Evolutionary conservation across 2,329 filamentous ascomycete species (phyloP).

Genomic region (Beauveria asiatica): DNA sequence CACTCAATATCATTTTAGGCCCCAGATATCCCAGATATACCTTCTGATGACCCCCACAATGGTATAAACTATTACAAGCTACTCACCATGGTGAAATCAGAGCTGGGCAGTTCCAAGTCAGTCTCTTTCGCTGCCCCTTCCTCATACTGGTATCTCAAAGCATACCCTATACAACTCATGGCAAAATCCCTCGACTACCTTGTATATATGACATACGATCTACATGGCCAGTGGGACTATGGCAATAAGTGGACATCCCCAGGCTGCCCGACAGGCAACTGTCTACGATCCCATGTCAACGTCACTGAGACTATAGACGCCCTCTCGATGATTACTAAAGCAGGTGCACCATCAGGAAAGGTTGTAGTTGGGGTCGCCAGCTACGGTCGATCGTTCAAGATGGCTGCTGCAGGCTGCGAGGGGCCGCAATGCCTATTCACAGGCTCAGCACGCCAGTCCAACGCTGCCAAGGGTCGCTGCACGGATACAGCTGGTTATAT

Average conservation of each 20-base stretch:
- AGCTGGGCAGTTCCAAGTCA: neutral
- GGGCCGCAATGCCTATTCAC: slow-evolving; percentile 16
- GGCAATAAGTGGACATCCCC: slow-evolving; percentile 19
- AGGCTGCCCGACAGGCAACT: slow-evolving; percentile 24
- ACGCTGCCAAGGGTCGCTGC: slow-evolving; percentile 15
- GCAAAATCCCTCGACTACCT: slow-evolving; percentile 21
- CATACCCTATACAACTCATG: slow-evolving; percentile 27
- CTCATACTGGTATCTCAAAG: slow-evolving; percentile 27
- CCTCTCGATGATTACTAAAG: slow-evolving; percentile 28
- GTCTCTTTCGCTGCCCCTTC: neutral
- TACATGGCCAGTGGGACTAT: slow-evolving; percentile 25
- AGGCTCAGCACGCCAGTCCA: slow-evolving; percentile 14
- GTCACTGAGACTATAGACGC: slow-evolving; percentile 25
- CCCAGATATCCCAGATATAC: neutral
- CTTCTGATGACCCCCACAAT: neutral
- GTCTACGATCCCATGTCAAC: slow-evolving; percentile 28
- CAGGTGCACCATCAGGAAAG: slow-evolving; percentile 21
- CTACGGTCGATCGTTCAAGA: slow-evolving; percentile 24
- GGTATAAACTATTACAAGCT: neutral
- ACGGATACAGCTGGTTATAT: slow-evolving; percentile 20
- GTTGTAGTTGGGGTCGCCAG: slow-evolving; percentile 23
- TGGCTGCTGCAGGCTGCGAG: slow-evolving; percentile 18
- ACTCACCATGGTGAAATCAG: neutral
- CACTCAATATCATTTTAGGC: neutral
- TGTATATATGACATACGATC: slow-evolving; percentile 26